Percentiles rank a stretch among this genome's conserved stretches.
Evolutionary conservation across 2,329 filamentous ascomycete species (phyloP).

Genomic region (Xylariaceae sp.): DNA sequence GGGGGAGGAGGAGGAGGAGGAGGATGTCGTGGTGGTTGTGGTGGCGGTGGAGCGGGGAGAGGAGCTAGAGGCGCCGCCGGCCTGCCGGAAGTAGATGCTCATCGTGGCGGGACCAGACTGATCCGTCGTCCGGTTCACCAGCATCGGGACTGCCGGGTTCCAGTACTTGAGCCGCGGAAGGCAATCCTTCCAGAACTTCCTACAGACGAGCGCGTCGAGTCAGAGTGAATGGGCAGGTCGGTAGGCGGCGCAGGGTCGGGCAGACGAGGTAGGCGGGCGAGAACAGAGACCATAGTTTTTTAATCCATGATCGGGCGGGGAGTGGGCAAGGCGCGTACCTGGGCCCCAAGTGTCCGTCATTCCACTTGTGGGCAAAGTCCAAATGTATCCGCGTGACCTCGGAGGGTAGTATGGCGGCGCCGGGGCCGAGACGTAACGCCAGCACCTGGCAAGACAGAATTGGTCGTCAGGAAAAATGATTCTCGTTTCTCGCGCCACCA

Average conservation of each 20-base stretch:
- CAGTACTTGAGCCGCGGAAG: slow-evolving; percentile 88
- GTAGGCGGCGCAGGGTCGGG: too few species aligned
- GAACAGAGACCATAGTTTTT: too few species aligned
- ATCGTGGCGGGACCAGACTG: slow-evolving; percentile 51
- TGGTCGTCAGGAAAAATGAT: slow-evolving; percentile 2
- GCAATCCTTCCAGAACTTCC: slow-evolving; percentile 81
- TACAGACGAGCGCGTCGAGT: slow-evolving; percentile 35
- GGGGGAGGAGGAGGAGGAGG: slow-evolving; percentile 11
- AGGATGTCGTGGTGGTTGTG: neutral
- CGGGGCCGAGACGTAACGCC: slow-evolving; percentile 65
- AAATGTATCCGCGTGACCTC: slow-evolving; percentile 69
- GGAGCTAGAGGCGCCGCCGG: slow-evolving; percentile 13
- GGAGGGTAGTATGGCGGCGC: slow-evolving; percentile 71
- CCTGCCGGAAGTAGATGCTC: slow-evolving; percentile 55
- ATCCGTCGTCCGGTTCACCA: slow-evolving; percentile 61
- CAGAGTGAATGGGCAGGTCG: too few species aligned
- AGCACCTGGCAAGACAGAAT: slow-evolving; percentile 19
- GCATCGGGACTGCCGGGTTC: slow-evolving; percentile 80
- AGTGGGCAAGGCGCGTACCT: too few species aligned
- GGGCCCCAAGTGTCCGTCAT: slow-evolving; percentile 64
- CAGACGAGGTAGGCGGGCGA: too few species aligned
- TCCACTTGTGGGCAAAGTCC: slow-evolving; percentile 56
- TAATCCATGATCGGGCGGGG: too few species aligned
- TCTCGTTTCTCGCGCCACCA: neutral
- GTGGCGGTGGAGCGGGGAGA: neutral